Evolutionary conservation across 495 filamentous ascomycete species (phyloP), one percentile per base, ranked within the genome.

Genomic region (Talaromyces proteolyticus): DNA sequence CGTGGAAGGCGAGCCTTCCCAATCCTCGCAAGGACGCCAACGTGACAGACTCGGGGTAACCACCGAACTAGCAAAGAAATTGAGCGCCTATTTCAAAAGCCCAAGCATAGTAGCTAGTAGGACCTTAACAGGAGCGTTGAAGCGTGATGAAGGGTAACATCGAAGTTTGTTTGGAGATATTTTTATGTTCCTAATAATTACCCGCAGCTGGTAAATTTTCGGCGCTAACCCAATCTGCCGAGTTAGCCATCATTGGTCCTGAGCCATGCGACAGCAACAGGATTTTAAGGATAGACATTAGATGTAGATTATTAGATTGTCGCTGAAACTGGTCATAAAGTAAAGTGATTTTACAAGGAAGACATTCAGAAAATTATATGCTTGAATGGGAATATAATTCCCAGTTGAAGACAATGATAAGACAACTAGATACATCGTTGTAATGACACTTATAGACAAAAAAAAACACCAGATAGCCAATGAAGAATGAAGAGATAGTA

Each of bases 21-120:
- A 61, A 53, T 49, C 59, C 53, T 20, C 46, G 53, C 54, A 66
- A 42, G 53, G 66, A 71, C 68, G 72, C 72, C 72, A 75, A 73
- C 50, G 62, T 75, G 68, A 55, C 58, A 49, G 37, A 4, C 17
- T 16, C 29, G 14, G 29, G 36, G 25, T 41, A 36, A 22, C 34
- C 19, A 40, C n/a, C 20, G 16, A 12, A 7, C 5, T 34, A 21
- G n/a, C 6, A n/a, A n/a, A n/a, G 14, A 20, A 8, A 37, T n/a
- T 38, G 22, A 40, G 38, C 18, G 40, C 38, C 20, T 19, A 41
- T 7, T 21, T 3, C 29, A 34, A 14, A 18, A 17, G 20, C 24
- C 14, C 36, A 40, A 49, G 20, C 47, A 49, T 49, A 4, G 39
- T 36, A 41, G 14, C 8, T 14, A 34, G 29, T 34, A 14, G 8